Base-by-base conservation (phyloP, 2,329 filamentous ascomycete genomes). In the Penicillium paneum region DNA sequence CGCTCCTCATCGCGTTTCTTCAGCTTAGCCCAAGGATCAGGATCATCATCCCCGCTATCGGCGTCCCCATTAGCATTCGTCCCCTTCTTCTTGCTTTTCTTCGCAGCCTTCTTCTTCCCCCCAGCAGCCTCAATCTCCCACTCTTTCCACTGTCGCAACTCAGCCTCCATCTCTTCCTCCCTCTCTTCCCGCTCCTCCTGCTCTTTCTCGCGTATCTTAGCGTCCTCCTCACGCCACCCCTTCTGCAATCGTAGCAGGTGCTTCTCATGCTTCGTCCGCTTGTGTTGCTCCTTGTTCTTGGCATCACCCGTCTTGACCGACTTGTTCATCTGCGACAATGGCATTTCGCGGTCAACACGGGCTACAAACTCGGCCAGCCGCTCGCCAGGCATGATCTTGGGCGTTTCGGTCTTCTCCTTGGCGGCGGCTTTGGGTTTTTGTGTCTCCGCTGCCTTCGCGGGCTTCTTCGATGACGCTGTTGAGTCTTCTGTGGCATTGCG, bases 321-420 rank as follows among this genome's bases (percentile, higher is more conserved):
- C 65, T 86, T 88, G 60, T 80, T 84, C 52, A 97, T 79, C 0
- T 87, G 86, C 8, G 84, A 78, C 0, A 99, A 76, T 0, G 93
- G 93, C 7, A 97, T 79, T 0, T 90, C 86, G 45, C 90, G 88
- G 68, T 97, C 88, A 7, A 99, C 94, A 29, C 92, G 85, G 11
- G 86, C 83, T 8, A 86, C 79, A 69, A 95, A 99, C 49, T 95
- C 89, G 5, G 87, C 84, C 67, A 97, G 78, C 48, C 84, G 84
- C 73, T 99, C 94, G 48, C 91, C 90, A 0, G 92, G 91, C 15
- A 84, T 82, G 59, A 97, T 97, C 44, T 83, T 89, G 0, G 85
- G 86, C 3, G 80, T 66, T 26, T 57, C 44, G 32, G 62, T 36
- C 31, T 57, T 58, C 29, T 64, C 49, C 32, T 46, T 54, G 56